A percentile compares a stretch with the other conserved stretches of the same genome.
These are phyloP conservation scores for Brachypodium distachyon DNA, from an alignment of 202 grass and related monocot species.

Conservation along the genomic window DNA sequence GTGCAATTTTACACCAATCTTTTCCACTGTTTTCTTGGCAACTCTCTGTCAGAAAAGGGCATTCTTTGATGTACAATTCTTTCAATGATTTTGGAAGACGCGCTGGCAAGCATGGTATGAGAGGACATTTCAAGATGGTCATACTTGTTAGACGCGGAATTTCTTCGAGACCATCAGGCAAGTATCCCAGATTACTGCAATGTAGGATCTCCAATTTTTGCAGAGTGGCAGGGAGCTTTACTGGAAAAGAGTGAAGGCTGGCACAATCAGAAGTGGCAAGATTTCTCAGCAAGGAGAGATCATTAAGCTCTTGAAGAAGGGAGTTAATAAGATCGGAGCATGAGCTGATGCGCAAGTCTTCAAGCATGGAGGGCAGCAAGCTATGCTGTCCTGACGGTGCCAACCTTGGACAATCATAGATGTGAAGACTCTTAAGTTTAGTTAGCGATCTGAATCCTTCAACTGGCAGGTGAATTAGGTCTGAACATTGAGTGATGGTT, in stretches of 20 bases:
- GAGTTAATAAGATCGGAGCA: slow-evolving; percentile 37
- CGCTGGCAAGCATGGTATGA: slow-evolving; percentile 40
- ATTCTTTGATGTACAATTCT: slow-evolving; percentile 56
- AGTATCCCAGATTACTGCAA: slow-evolving; percentile 27
- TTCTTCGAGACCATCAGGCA: slow-evolving; percentile 48
- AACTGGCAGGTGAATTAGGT: slow-evolving; percentile 33
- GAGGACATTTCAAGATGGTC: slow-evolving; percentile 44
- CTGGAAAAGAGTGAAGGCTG: slow-evolving; percentile 40
- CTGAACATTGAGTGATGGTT: slow-evolving; percentile 40
- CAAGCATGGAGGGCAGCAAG: slow-evolving; percentile 39
- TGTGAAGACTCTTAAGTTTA: slow-evolving; percentile 54
- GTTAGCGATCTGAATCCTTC: slow-evolving; percentile 39
- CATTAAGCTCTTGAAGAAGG: slow-evolving; percentile 39
- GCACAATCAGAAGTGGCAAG: slow-evolving; percentile 38
- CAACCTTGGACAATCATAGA: slow-evolving; percentile 53
- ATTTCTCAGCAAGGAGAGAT: slow-evolving; percentile 24
- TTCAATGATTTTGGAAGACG: slow-evolving; percentile 37
- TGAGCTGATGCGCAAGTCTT: slow-evolving; percentile 51
- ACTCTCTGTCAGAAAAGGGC: slow-evolving; percentile 23
- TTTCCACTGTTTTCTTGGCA: slow-evolving; percentile 28
- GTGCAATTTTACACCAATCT: slow-evolving; percentile 48
- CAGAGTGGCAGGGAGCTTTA: slow-evolving; percentile 37
- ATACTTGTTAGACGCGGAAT: slow-evolving; percentile 25
- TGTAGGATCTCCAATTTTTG: slow-evolving; percentile 39
- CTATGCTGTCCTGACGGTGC: slow-evolving; percentile 15